phyloP scores from a whole-genome alignment of 2,329 filamentous ascomycete species.

The Didymella segeticola region DNA sequence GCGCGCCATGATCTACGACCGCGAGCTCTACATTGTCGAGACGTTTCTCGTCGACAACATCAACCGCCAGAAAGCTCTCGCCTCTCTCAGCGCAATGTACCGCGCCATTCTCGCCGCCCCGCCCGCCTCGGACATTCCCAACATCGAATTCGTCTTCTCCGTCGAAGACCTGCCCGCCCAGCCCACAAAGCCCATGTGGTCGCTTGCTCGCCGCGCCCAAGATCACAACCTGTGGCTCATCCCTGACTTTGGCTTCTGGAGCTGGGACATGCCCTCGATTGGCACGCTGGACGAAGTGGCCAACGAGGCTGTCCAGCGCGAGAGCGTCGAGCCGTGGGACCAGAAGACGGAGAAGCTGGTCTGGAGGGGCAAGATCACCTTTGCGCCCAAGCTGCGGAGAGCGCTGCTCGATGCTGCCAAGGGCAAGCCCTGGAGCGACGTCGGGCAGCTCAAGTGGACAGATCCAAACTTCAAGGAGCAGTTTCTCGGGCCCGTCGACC shows the following conservation, averaged over 20 bases:
- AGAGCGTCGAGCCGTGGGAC: constrained; percentile 40
- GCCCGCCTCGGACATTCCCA: constrained; percentile 32
- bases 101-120: constrained; percentile 38
- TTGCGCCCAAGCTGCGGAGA: constrained; percentile 39
- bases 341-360: constrained; percentile 43
- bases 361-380: constrained; percentile 43
- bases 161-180: constrained; percentile 44
- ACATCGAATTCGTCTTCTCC: constrained; percentile 44
- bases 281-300: constrained; percentile 40
- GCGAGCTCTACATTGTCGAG: constrained; percentile 43
- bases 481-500: constrained; percentile 59
- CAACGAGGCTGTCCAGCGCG: constrained; percentile 34
- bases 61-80: constrained; percentile 44
- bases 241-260: constrained; percentile 46
- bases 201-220: constrained; percentile 40
- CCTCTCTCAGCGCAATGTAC: constrained; percentile 38
- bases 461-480: constrained; percentile 46
- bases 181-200: constrained; percentile 40
- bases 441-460: constrained; percentile 40
- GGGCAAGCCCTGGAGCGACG: constrained; percentile 43
- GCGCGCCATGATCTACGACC: constrained; percentile 39
- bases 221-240: constrained; percentile 46
- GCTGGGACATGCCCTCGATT: constrained; percentile 43
- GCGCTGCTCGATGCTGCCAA: constrained; percentile 38
- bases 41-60: constrained; percentile 43